Conservation (phyloP, 2,329 filamentous ascomycete species). For the Trichoderma polysporum region DNA sequence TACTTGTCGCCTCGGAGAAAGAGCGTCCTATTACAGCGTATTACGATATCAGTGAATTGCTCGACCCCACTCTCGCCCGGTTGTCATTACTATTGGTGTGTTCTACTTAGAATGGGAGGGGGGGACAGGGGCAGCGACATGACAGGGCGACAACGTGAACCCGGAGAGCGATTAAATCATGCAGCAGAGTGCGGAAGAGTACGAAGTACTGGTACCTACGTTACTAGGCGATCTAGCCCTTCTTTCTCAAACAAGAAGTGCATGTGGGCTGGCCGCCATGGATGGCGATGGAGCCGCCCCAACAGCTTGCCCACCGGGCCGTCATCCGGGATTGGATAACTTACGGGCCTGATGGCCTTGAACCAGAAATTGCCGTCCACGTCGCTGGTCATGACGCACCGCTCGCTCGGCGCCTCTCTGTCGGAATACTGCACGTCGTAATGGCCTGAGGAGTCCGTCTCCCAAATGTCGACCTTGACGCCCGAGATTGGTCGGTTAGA, state of each 20-base stretch:
- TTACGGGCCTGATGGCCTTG: conserved; percentile 78
- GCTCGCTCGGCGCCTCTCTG: conserved; percentile 42
- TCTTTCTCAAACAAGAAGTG: conserved; percentile 87
- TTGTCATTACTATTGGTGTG: background rate
- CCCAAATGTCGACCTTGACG: conserved; percentile 75
- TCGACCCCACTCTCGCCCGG: background rate
- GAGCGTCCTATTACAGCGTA: conserved; percentile 55
- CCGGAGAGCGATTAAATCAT: background rate
- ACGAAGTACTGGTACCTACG: conserved; percentile 53
- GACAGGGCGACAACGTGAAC: background rate
- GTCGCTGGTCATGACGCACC: conserved; percentile 32
- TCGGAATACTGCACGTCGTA: conserved; percentile 74
- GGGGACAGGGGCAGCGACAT: background rate
- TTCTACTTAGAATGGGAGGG: background rate
- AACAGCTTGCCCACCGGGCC: conserved; percentile 77
- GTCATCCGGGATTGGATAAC: conserved; percentile 82
- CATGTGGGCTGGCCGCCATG: conserved; percentile 74
- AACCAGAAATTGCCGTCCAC: conserved; percentile 62
- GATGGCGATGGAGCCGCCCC: conserved; percentile 66
- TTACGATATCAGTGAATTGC: background rate
- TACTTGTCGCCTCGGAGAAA: conserved; percentile 79
- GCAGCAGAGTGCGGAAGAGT: background rate
- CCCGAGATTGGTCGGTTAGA: conserved; percentile 57
- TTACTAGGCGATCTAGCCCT: conserved; percentile 78
- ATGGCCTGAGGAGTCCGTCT: conserved; percentile 70